Evolutionary conservation across 805 yeast genomes (phyloP), one percentile per base, ranked within the genome.

Genomic region (Kockiozyma suomiensis): DNA sequence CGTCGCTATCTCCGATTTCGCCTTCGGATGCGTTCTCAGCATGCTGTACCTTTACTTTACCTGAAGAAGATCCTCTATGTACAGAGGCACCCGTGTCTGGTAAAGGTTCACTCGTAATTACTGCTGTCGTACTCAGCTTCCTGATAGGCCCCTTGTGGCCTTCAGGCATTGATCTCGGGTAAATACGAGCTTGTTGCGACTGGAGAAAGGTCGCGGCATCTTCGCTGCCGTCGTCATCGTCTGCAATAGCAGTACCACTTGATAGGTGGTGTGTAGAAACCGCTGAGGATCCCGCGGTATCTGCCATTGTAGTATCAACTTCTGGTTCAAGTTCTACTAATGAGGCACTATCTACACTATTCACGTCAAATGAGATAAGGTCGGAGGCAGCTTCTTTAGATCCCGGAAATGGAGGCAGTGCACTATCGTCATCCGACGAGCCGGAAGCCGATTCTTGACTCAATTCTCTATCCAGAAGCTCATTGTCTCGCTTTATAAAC

Each of bases 1-100:
- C 64, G 23, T 56, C 60, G 40, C 61, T 56, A 43, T 56, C 64
- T 4, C 23, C 33, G 30, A 41, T 47, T 6, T 52, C 58, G 2
- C 41, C 49, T 23, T 61, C 61, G 2, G 58, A 59, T 5, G 46
- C 58, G 28, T 61, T 48, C 54, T 61, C 64, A 1, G 61, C 52
- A 43, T 61, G 64, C 26, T 50, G 58, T 2, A 61, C 61, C 6
- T 37, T 43, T 13, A 46, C 58, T 40, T 56, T 61, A 10, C 49
- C 61, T 2, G 51, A 38, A 40, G 47, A 41, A 17, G 48, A 42
- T 19, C 54, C 59, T 38, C 59, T 26, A 33, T 55, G 37, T 17
- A 37, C 40, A 23, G 40, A 35, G 3, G 4, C 30, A 13, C 41
- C 30, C 23, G 48, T 15, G 13, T 48, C 47, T 13, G 47, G 13